Percentiles rank a stretch among this genome's conserved stretches.
These are phyloP conservation scores for Bacidia gigantensis DNA, from an alignment of 495 filamentous ascomycete genomes.

Conservation along the genomic window DNA sequence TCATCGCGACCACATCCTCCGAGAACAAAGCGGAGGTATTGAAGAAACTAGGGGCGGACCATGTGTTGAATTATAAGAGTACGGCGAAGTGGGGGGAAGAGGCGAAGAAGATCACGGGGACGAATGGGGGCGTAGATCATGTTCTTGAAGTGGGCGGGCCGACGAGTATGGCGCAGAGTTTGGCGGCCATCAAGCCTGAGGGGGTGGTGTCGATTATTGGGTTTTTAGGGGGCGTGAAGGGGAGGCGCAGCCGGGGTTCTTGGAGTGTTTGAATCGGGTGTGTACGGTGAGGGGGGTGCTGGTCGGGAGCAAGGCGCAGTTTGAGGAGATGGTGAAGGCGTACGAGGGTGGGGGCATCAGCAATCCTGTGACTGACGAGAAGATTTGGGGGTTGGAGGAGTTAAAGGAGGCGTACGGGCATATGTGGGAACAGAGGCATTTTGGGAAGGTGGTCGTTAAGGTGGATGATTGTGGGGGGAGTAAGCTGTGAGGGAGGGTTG, in stretches of 20 bases:
- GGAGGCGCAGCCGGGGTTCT: slow-evolving; percentile 24
- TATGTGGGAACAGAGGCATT: slow-evolving; percentile 43
- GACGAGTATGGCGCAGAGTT: slow-evolving; percentile 44
- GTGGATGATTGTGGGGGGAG: slow-evolving; percentile 23
- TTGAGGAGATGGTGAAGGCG: slow-evolving; percentile 41
- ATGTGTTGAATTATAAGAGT: slow-evolving; percentile 64
- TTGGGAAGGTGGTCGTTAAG: slow-evolving; percentile 46
- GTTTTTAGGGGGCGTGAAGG: slow-evolving; percentile 39
- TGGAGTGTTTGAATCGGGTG: slow-evolving; percentile 29
- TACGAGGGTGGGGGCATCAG: slow-evolving; percentile 50
- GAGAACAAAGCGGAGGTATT: slow-evolving; percentile 49
- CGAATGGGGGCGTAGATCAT: slow-evolving; percentile 50
- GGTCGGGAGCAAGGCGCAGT: slow-evolving; percentile 35
- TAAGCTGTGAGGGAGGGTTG: slow-evolving; percentile 5
- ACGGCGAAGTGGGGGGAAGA: slow-evolving; percentile 61
- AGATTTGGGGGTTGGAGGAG: slow-evolving; percentile 43
- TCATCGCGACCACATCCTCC: slow-evolving; percentile 70
- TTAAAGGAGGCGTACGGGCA: slow-evolving; percentile 35
- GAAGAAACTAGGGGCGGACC: slow-evolving; percentile 62
- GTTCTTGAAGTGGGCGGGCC: slow-evolving; percentile 61
- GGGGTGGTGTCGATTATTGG: slow-evolving; percentile 58
- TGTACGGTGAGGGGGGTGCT: slow-evolving; percentile 39
- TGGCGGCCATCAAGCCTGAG: slow-evolving; percentile 52
- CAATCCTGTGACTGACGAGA: slow-evolving; percentile 50
- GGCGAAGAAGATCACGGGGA: slow-evolving; percentile 50